phyloP scores from a whole-genome alignment of 2,329 filamentous ascomycete species.

The Alternaria atra region DNA sequence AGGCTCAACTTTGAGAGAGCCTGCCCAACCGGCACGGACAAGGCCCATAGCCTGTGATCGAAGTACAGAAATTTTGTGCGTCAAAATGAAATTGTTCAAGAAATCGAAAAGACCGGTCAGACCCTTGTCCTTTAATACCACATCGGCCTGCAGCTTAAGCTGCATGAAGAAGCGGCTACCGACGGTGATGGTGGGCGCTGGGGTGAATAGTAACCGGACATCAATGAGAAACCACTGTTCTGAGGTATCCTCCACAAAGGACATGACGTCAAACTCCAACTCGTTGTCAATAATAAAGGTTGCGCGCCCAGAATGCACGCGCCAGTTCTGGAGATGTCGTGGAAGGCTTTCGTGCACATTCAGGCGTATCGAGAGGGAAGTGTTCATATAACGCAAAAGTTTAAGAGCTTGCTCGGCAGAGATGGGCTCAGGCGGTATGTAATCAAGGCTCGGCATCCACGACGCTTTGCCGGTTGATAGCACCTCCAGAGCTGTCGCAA shows the following conservation, averaged over 20 bases:
- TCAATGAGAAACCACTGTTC: constrained; percentile 96
- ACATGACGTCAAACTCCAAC: constrained; percentile 92
- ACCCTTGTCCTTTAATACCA: constrained; percentile 73
- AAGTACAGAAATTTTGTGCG: constrained; percentile 87
- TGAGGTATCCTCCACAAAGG: constrained; percentile 82
- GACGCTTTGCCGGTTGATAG: constrained; percentile 79
- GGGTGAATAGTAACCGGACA: constrained; percentile 82
- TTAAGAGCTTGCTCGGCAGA: constrained; percentile 76
- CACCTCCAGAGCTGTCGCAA: constrained; percentile 87
- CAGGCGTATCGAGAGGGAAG: constrained; percentile 81
- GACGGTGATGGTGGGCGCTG: constrained; percentile 67
- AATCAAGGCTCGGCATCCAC: constrained; percentile 84
- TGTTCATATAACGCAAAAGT: constrained; percentile 83
- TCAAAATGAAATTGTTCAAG: constrained; percentile 86
- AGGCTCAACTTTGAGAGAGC: constrained; percentile 78
- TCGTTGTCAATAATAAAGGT: constrained; percentile 85
- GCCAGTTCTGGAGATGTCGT: constrained; percentile 77
- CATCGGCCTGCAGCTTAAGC: constrained; percentile 77
- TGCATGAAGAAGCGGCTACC: constrained; percentile 68
- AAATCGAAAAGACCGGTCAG: constrained; percentile 84
- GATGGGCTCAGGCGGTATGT: constrained; percentile 76
- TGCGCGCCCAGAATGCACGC: constrained; percentile 83
- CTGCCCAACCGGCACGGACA: constrained; percentile 76
- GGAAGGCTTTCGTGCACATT: constrained; percentile 87
- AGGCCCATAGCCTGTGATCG: constrained; percentile 79